phyloP scores from a whole-genome alignment of 495 filamentous ascomycete species.

The Xylaria cubensis region DNA sequence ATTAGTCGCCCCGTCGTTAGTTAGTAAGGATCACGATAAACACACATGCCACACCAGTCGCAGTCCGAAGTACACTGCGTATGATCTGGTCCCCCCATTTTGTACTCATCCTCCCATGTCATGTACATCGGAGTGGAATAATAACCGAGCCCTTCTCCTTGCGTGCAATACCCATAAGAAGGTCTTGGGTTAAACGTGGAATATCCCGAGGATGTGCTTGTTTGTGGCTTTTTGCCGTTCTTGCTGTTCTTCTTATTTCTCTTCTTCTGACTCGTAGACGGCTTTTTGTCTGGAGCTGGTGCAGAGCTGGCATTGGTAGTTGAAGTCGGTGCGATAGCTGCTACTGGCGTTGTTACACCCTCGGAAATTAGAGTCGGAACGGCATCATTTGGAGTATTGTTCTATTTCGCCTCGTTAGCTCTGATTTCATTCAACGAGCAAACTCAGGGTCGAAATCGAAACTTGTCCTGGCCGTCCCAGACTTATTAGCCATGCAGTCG shows the following conservation, averaged over 20 bases:
- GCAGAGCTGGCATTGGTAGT: neutral
- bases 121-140: neutral
- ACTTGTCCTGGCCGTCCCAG: neutral
- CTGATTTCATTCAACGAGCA: neutral
- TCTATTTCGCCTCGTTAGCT: neutral
- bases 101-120: neutral
- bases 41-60: neutral
- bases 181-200: neutral
- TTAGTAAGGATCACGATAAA: neutral
- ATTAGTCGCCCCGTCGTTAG: neutral
- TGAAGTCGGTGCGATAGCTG: neutral
- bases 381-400: neutral
- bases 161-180: neutral
- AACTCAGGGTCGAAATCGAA: no score
- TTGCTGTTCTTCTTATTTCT: neutral
- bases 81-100: neutral
- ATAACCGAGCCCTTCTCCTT: neutral
- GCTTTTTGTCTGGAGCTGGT: neutral
- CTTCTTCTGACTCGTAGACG: neutral
- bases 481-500: neutral
- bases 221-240: neutral
- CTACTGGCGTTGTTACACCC: neutral
- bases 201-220: neutral
- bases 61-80: neutral
- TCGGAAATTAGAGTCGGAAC: neutral